Conservation (phyloP, 176 grass and related monocot species). For the Paspalum notatum region DNA sequence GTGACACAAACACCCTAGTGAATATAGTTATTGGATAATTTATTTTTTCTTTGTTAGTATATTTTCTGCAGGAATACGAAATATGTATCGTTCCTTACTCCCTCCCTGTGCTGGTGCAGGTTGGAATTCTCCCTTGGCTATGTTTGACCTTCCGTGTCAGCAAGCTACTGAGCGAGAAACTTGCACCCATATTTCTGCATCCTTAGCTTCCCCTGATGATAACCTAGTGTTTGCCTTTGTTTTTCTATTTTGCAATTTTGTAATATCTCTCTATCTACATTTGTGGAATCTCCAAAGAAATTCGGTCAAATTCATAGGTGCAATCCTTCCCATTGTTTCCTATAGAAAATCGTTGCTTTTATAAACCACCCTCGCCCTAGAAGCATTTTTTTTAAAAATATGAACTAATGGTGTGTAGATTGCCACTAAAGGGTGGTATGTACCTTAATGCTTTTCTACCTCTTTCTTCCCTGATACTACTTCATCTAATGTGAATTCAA, state of each 20-base stretch:
- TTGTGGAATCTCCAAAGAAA: not conserved
- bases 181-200: constrained; percentile 50
- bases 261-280: not conserved
- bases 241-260: not conserved
- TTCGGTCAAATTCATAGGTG: not conserved
- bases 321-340: not conserved
- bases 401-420: too few relatives aligned
- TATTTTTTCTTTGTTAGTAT: not conserved
- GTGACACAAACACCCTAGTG: not conserved
- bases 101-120: constrained; percentile 45
- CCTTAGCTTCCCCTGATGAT: not conserved
- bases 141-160: constrained; percentile 71
- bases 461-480: too few relatives aligned
- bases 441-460: too few relatives aligned
- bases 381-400: too few relatives aligned
- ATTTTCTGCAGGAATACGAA: not conserved
- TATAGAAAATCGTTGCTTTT: constrained; percentile 5
- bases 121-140: constrained; percentile 93
- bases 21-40: not conserved
- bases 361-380: not conserved
- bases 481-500: too few relatives aligned
- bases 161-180: constrained; percentile 72
- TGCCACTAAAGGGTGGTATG: too few relatives aligned
- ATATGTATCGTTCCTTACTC: not conserved
- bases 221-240: not conserved